Conservation (phyloP, 1,284 basidiomycete species). For the Chondrostereum purpureum region DNA sequence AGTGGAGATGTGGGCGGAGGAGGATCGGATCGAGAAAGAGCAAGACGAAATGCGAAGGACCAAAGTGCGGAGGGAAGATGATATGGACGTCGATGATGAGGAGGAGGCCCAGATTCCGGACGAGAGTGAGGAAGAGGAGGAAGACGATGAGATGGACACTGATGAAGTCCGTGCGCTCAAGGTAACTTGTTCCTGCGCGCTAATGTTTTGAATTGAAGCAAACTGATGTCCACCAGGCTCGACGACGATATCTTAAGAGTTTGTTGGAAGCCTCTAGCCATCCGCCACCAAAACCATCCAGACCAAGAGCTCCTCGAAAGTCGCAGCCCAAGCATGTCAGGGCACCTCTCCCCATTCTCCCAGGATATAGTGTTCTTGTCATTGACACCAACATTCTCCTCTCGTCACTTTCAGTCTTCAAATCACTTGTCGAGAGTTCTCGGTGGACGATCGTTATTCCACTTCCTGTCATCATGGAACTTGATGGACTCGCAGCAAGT, state of each 20-base stretch:
- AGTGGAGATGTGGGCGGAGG: conserved; percentile 66
- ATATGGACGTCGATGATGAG: conserved; percentile 66
- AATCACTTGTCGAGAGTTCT: conserved; percentile 72
- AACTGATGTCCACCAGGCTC: too few relatives aligned
- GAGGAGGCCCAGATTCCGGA: conserved; percentile 33
- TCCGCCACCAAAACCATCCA: conserved; percentile 30
- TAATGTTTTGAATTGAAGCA: conserved; percentile 9
- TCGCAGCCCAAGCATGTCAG: conserved; percentile 22
- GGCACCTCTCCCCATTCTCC: conserved; percentile 52
- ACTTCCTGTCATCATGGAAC: conserved; percentile 91
- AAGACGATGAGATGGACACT: conserved; percentile 60
- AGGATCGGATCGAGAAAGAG: conserved; percentile 57
- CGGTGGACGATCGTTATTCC: conserved; percentile 89
- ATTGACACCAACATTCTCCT: conserved; percentile 94
- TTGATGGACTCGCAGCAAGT: conserved; percentile 82
- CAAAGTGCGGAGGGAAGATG: conserved; percentile 56
- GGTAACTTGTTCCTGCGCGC: conserved; percentile 34
- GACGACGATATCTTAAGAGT: conserved; percentile 57
- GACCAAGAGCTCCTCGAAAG: conserved; percentile 21
- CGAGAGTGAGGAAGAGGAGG: conserved; percentile 36
- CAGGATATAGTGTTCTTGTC: conserved; percentile 87
- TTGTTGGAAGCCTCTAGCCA: conserved; percentile 41
- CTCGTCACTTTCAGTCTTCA: conserved; percentile 68
- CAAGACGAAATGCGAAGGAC: conserved; percentile 60
- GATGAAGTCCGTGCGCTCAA: conserved; percentile 74